Base-by-base conservation (phyloP, 2,329 filamentous ascomycete genomes). In the Monosporascus sp. region DNA sequence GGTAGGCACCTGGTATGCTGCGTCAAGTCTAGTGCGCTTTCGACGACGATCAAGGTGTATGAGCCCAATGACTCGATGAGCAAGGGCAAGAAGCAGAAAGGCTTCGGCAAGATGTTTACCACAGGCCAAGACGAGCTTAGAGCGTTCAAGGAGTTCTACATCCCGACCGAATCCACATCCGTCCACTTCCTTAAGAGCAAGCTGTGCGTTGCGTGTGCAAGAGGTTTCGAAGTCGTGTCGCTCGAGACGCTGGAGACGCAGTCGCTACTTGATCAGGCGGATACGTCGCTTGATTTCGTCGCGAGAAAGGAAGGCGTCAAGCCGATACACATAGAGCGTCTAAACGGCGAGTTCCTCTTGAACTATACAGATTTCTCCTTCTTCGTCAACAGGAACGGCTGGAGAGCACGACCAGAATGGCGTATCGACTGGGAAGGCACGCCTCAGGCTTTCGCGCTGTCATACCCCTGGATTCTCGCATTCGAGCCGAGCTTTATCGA, bases 341-440 rank as follows among this genome's bases (percentile, higher is more conserved):
- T 97, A 68, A 95, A 95, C 62, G 92, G 93, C 69, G 94, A 99
- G 68, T 99, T 99, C 78, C 73, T 99, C 62, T 85, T 99, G 59
- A 97, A 97, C 72, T 99, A 99, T 74, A 94, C 91, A 5, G 94
- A 99, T 70, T 99, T 97, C 73, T 96, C 91, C 14, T 99, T 99
- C 82, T 99, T 97, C 66, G 94, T 99, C 68, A 97, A 99, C 73
- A 85, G 94, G 65, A 97, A 99, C 70, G 94, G 94, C 38, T 99
- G 94, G 94, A 86, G 94, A 58, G 93, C 93, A 51, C 82, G 92
- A 65, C 91, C 92, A 5, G 94, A 99, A 71, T 99, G 94, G 94
- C 87, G 88, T 64, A 96, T 99, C 67, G 88, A 93, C 59, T 99
- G 94, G 94, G 94, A 99, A 75, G 94, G 94, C 53, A 89, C 85